Evolutionary conservation across 257 asterid species (phyloP), one percentile per base, ranked within the genome.

Genomic region (Lavandula angustifolia): DNA sequence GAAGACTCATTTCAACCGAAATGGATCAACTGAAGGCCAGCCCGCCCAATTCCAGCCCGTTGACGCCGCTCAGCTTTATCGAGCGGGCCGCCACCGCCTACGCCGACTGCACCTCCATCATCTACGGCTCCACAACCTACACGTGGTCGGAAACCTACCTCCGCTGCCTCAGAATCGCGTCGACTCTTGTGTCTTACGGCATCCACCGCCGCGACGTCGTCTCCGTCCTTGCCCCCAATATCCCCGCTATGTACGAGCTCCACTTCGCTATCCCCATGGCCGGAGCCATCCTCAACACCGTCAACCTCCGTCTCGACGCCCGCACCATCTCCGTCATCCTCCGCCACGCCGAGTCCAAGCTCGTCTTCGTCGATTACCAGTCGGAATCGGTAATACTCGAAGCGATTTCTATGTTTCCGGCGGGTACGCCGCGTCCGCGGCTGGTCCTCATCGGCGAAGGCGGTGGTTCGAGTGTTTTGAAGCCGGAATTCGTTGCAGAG

Each of bases 191-290:
- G 1, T 78, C 87, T 5, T 5, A 80, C 0, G 96, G 96, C 1
- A 75, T 85, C 73, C n/a, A 42, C 4, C 52, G 79, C 53, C 64
- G 81, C 70, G 85, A 81, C 66, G 91, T 88, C 9, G 89, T 85
- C 1, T 81, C 89, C 0, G 91, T 88, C 18, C 74, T 88, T 12
- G 87, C 89, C 27, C 96, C 94, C 0, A 88, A 85, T 14, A 31
- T 85, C 10, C 96, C 94, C 7, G 89, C 96, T 68, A 88, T 85
- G 87, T 88, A 85, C 49, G 94, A 88, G 81, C 87, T 86, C 38
- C 94, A 88, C 8, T 85, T 81, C 59, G 94, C 96, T 9, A 59
- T 77, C 18, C 94, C 96, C 6, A 88, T 88, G 96, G 79, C 91
- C n/a, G 91, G 91, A 13, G 91, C 91, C 7, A 76, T 88, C 29